These are phyloP conservation scores for Fusarium sambucinum DNA, from an alignment of 2,329 filamentous ascomycete species.

Conservation along the genomic window DNA sequence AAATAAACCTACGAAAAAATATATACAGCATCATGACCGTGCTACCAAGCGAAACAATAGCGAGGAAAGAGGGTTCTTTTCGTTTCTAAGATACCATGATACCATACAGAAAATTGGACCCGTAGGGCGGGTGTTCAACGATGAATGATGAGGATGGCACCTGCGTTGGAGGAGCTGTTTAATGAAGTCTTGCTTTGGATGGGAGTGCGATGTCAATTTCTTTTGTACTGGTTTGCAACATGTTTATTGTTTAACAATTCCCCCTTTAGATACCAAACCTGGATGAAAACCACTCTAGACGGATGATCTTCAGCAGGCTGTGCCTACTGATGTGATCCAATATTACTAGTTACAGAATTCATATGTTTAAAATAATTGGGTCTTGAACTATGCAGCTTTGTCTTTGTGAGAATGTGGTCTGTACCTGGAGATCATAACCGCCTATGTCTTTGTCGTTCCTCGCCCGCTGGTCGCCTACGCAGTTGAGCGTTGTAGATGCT, in stretches of 20 bases:
- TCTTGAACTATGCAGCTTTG: fast-evolving
- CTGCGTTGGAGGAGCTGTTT: conserved; percentile 2
- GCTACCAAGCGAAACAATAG: conserved; percentile 9
- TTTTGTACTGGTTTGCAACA: conserved; percentile 19
- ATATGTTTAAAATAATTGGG: background rate
- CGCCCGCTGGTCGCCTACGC: no score
- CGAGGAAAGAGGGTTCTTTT: conserved; percentile 9
- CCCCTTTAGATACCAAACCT: conserved; percentile 43
- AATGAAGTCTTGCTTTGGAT: conserved; percentile 16
- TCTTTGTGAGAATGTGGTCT: background rate
- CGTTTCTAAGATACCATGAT: conserved; percentile 37
- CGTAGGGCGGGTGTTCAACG: conserved; percentile 1
- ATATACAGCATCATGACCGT: conserved; percentile 3
- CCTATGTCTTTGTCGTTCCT: no score
- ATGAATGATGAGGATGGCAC: conserved; percentile 24
- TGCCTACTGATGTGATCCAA: conserved; percentile 31
- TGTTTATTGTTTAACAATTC: conserved; percentile 31
- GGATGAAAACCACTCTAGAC: conserved; percentile 40
- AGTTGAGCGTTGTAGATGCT: no score
- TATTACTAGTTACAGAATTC: conserved; percentile 32
- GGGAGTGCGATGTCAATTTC: conserved; percentile 8
- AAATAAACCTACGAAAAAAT: background rate
- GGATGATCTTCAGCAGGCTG: conserved; percentile 23
- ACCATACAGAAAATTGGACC: conserved; percentile 29
- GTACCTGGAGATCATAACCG: no score